Percentiles rank a stretch among this genome's conserved stretches.
Evolutionary conservation across 192 early-diverging fungal genomes (phyloP).

Genomic region (Mycoemilia scoparia): DNA sequence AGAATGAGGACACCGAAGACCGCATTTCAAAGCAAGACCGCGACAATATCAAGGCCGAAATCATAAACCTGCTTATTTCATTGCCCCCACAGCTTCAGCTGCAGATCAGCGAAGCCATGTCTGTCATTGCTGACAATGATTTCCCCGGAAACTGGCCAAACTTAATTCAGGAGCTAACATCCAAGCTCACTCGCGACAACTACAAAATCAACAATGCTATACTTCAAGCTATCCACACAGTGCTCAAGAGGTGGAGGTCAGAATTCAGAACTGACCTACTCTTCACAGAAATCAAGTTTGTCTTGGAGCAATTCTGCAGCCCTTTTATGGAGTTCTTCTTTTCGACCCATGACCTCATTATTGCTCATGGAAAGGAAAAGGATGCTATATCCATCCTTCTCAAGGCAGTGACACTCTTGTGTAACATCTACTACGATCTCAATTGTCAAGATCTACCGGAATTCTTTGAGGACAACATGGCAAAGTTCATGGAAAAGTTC

Average conservation of each 20-base stretch:
- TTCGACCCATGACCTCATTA: constrained; percentile 64
- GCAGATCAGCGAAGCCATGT: constrained; percentile 83
- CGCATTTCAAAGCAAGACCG: constrained; percentile 40
- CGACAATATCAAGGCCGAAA: constrained; percentile 55
- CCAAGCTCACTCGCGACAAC: constrained; percentile 55
- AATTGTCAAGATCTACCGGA: constrained; percentile 94
- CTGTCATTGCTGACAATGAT: constrained; percentile 79
- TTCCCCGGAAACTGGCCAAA: constrained; percentile 81
- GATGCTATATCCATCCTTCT: constrained; percentile 49
- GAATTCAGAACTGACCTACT: constrained; percentile 62
- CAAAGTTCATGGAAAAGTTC: constrained; percentile 60
- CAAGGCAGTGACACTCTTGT: constrained; percentile 55
- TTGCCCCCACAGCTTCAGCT: constrained; percentile 62
- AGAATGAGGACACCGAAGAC: constrained; percentile 19
- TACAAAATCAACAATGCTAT: constrained; percentile 77
- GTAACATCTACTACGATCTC: constrained; percentile 84
- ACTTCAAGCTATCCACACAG: constrained; percentile 85
- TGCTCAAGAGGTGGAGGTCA: constrained; percentile 84
- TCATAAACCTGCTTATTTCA: constrained; percentile 74
- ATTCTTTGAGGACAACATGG: constrained; percentile 88
- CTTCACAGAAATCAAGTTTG: constrained; percentile 81
- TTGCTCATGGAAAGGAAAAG: constrained; percentile 38
- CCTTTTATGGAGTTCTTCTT: constrained; percentile 70
- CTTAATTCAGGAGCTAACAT: constrained; percentile 59
- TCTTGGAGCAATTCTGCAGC: constrained; percentile 65